Evolutionary conservation across 495 filamentous ascomycete genomes (phyloP).

Genomic region (Rhizodiscina lignyota): DNA sequence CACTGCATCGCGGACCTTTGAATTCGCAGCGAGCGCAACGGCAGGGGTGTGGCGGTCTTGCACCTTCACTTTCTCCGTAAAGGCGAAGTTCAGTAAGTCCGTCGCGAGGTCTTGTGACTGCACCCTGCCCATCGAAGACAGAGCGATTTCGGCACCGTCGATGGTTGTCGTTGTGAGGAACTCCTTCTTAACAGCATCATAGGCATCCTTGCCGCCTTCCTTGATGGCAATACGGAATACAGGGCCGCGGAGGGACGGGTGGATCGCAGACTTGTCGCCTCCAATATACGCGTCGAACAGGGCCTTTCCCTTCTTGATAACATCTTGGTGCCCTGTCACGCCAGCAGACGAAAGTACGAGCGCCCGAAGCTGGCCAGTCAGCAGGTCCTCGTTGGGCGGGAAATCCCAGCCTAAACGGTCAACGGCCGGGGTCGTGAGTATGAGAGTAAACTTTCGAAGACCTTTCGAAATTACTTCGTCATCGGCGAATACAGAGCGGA

Average conservation of each 20-base stretch:
- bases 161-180: constrained; percentile 66
- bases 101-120: constrained; percentile 49
- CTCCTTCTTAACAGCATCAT: constrained; percentile 63
- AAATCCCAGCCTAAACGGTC: constrained; percentile 80
- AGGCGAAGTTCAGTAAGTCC: constrained; percentile 59
- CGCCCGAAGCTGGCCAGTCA: constrained; percentile 63
- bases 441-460: constrained; percentile 55
- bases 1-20: constrained; percentile 45
- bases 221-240: constrained; percentile 67
- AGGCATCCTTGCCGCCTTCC: constrained; percentile 45
- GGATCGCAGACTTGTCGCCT: constrained; percentile 47
- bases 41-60: constrained; percentile 79
- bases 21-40: constrained; percentile 52
- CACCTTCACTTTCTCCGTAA: constrained; percentile 56
- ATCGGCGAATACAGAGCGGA: constrained; percentile 47
- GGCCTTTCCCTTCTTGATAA: too few relatives aligned
- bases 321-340: constrained; percentile 50
- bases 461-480: constrained; percentile 40
- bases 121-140: constrained; percentile 59
- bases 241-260: constrained; percentile 61
- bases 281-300: constrained; percentile 63
- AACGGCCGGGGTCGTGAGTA: constrained; percentile 51
- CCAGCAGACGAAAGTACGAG: constrained; percentile 62
- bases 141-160: constrained; percentile 75
- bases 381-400: constrained; percentile 56